Evolutionary conservation across 805 yeast genomes (phyloP).

Genomic region (Schizosaccharomyces lindneri): DNA sequence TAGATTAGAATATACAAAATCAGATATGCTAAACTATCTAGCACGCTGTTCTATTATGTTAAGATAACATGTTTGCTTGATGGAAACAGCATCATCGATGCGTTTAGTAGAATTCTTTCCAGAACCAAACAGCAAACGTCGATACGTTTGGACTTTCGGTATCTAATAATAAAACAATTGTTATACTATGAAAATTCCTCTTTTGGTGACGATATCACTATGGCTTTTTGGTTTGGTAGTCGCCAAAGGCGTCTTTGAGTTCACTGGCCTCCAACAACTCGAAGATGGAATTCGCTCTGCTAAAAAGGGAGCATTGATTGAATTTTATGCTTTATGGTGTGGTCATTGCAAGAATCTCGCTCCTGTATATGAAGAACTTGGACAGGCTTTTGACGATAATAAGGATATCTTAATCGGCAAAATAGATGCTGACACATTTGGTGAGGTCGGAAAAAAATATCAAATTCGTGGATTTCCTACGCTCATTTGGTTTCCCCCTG

Average conservation of each 20-base stretch:
- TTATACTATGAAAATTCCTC: background rate
- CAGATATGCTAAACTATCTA: no score
- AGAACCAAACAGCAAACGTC: no score
- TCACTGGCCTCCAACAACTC: background rate
- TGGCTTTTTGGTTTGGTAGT: background rate
- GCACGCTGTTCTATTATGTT: no score
- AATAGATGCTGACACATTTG: constrained; percentile 37
- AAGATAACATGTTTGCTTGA: no score
- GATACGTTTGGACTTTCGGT: no score
- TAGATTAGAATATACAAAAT: no score
- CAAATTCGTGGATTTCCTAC: constrained; percentile 77
- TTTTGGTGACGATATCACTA: background rate
- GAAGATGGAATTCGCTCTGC: background rate
- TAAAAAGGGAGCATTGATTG: constrained; percentile 21
- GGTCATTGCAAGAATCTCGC: constrained; percentile 86
- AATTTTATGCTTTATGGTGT: constrained; percentile 74
- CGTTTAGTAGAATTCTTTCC: no score
- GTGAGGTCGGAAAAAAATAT: constrained; percentile 66
- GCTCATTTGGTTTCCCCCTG: constrained; percentile 70
- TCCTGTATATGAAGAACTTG: constrained; percentile 72
- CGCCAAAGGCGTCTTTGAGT: background rate
- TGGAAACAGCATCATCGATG: no score
- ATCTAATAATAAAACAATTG: no score
- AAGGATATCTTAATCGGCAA: constrained; percentile 42
- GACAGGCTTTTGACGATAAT: constrained; percentile 34